A percentile compares a stretch with the other conserved stretches of the same genome.
These are phyloP conservation scores for Penicillium paradoxum DNA, from an alignment of 495 filamentous ascomycete genomes.

Conservation along the genomic window DNA sequence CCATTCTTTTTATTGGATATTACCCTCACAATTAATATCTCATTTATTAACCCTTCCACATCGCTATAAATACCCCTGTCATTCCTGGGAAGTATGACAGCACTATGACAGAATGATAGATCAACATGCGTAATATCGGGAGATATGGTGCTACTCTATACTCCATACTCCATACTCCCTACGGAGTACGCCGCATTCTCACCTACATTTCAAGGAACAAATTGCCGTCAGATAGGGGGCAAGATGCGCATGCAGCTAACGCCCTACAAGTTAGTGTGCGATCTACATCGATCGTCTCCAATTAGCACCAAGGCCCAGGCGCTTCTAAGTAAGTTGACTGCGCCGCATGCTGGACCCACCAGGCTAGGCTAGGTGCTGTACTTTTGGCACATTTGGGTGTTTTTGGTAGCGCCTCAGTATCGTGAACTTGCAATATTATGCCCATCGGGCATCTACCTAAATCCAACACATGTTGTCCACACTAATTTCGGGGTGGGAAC, in stretches of 20 bases:
- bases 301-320: not conserved
- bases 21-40: no score
- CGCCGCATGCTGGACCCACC: not conserved
- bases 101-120: not conserved
- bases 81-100: no score
- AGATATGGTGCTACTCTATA: no score
- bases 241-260: not conserved
- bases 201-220: no score
- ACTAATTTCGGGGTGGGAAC: not conserved
- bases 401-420: not conserved
- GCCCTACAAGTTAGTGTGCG: not conserved
- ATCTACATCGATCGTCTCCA: slow-evolving; percentile 3
- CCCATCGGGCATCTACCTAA: not conserved
- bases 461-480: not conserved
- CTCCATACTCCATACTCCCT: no score
- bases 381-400: not conserved
- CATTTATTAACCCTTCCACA: no score
- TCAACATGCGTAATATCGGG: not conserved
- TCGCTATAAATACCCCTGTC: no score
- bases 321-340: slow-evolving; percentile 2
- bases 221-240: not conserved
- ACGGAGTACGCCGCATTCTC: no score
- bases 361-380: not conserved
- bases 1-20: no score
- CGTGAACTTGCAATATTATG: not conserved